A percentile compares a stretch with the other conserved stretches of the same genome.
Conservation (phyloP, 345 rosid genomes). For the Fremontodendron californicum region DNA sequence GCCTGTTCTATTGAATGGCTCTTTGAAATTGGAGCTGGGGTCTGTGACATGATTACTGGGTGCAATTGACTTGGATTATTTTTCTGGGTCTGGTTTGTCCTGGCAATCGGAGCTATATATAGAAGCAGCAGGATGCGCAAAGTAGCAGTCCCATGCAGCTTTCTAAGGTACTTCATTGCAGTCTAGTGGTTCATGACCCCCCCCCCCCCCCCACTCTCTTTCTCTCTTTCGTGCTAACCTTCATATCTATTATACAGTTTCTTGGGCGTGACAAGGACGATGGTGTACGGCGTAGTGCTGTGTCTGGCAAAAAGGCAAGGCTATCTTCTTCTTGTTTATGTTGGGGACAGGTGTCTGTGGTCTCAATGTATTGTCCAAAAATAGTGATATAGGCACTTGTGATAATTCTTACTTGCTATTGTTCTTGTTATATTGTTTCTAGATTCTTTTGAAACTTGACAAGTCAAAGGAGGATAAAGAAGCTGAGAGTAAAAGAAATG, state of each 20-base stretch:
- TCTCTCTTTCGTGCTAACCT: neutral
- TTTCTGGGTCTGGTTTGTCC: slow-evolving; percentile 45
- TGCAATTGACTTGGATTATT: slow-evolving; percentile 53
- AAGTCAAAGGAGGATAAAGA: slow-evolving; percentile 93
- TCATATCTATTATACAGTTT: slow-evolving; percentile 42
- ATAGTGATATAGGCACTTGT: neutral
- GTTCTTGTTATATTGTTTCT: slow-evolving; percentile 14
- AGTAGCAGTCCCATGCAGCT: slow-evolving; percentile 85
- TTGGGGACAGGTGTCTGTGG: neutral
- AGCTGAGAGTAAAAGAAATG: slow-evolving; percentile 85
- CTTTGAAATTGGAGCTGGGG: slow-evolving; percentile 98
- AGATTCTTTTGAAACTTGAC: slow-evolving; percentile 90
- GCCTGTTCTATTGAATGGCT: slow-evolving; percentile 71
- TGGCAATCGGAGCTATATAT: slow-evolving; percentile 77
- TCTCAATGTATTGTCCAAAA: neutral
- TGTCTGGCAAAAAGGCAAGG: slow-evolving; percentile 90
- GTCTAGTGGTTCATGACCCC: neutral
- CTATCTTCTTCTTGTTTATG: neutral
- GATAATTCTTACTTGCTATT: neutral
- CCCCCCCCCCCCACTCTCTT: neutral
- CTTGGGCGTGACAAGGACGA: slow-evolving; percentile 71
- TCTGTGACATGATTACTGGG: slow-evolving; percentile 68
- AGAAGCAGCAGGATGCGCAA: slow-evolving; percentile 75
- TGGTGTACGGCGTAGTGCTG: slow-evolving; percentile 89
- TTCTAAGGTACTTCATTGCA: slow-evolving; percentile 58